Base-by-base conservation (phyloP, 1,284 basidiomycete genomes). In the Moesziomyces parantarcticus region DNA sequence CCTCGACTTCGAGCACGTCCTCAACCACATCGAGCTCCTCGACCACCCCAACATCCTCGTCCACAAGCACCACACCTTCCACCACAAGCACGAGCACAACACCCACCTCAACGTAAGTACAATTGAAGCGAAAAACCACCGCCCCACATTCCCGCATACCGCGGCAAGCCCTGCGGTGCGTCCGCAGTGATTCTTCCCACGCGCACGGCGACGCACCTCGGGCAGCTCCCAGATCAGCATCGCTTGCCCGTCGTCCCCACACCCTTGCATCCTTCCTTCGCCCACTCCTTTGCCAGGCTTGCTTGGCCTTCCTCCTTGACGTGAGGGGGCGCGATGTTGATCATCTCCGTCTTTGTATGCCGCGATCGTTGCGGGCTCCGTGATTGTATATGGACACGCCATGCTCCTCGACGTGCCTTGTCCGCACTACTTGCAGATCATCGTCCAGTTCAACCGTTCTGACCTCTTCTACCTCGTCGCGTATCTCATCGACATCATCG, bases 41-140 rank as follows among this genome's bases (percentile, higher is more conserved):
- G n/a, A 53, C 47, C 11, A 45, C 22, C 9, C 46, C 32, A 23
- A 32, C 58, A 32, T 45, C 50, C 1, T 26, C 63, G 4, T 49
- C 58, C 22, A 52, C 63, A 21, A 66, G 36, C 21, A 34, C 46
- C 14, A 39, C 36, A 22, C 53, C 62, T 11, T 53, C 51, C 23
- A 59, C 60, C 11, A 32, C 61, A 20, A 58, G 50, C 44, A 75
- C 73, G 44, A 64, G 49, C 40, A 40, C 56, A 23, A 49, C 59
- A 29, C 52, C 58, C 39, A 58, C 63, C n/a, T 51, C 69, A n/a
- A 58, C 63, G 69, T 75, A 63, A 75, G 69, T 66, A 44, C n/a
- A 10, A 40, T 22, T 52, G n/a, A 9, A 20, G n/a, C n/a, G 34
- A 26, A 45, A 40, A 46, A n/a, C 45, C 16, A 29, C 5, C 26